Conservation (phyloP, 2,329 filamentous ascomycete species). For the Colletotrichum filicis region DNA sequence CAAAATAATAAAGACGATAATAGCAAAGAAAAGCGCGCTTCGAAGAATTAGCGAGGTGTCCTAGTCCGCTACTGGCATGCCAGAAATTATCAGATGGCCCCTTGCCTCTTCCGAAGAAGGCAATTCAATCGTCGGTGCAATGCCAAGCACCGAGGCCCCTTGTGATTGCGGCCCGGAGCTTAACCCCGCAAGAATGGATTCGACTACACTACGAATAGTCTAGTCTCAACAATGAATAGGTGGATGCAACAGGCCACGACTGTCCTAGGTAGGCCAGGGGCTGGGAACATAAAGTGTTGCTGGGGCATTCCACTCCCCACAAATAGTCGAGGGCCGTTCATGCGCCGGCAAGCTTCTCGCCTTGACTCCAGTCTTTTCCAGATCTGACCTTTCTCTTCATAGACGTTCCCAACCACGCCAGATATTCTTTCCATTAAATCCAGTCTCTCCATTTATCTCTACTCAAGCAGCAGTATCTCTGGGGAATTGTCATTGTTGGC, state of each 20-base stretch:
- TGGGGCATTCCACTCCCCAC: background rate
- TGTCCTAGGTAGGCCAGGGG: background rate
- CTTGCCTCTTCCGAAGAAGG: slow-evolving; percentile 6
- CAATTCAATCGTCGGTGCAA: slow-evolving; percentile 12
- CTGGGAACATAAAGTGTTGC: slow-evolving; percentile 6
- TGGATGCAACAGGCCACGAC: background rate
- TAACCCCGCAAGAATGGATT: slow-evolving; percentile 16
- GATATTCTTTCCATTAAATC: background rate
- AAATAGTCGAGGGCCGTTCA: background rate
- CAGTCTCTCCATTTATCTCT: background rate
- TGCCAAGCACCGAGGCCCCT: slow-evolving; percentile 16
- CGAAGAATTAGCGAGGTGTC: background rate
- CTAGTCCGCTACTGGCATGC: background rate
- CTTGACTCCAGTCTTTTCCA: background rate
- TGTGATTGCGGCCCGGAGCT: background rate
- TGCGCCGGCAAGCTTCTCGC: background rate
- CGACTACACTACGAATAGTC: background rate
- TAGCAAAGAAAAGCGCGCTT: too few species aligned
- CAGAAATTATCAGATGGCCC: background rate
- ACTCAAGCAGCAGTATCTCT: background rate
- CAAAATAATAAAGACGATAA: too few species aligned
- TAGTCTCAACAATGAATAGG: background rate
- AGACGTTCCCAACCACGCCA: background rate
- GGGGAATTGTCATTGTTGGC: background rate
- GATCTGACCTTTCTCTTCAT: background rate